Evolutionary conservation across 108 stramenopile species (phyloP), one percentile per base, ranked within the genome.

Genomic region (Conticribra weissflogii): DNA sequence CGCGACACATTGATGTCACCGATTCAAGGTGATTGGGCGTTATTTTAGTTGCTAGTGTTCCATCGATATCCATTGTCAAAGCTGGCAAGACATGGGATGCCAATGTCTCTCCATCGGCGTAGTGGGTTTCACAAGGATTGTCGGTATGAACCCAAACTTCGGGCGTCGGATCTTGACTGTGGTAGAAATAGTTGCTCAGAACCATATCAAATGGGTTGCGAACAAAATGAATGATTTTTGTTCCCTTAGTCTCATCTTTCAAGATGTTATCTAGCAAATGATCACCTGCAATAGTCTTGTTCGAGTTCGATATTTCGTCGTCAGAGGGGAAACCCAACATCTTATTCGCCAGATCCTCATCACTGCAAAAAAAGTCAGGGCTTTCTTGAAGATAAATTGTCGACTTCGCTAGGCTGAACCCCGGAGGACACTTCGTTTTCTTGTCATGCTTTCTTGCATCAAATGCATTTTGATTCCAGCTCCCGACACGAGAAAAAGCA

Each of bases 101-200:
- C 19, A 5, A 15, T 49, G 61, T 27, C 49, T 8, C 25, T 27
- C 49, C 30, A 23, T 41, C 36, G 36, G 5, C 36, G 36, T 41
- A 34, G 28, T 45, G 24, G 21, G 28, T 8, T 17, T 5, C 28
- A 48, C 46, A 49, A 1, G 9, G 46, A 27, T 48, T 18, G 49
- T 66, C 59, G 1, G 19, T 3, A n/a, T 55, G 48, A 14, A 76
- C 75, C 68, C 68, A 76, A 7, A 9, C 2, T 51, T 74, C 74
- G 29, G 74, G 75, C 19, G 75, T 73, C 12, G 77, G 77, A 1
- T 31, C 29, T 46, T 67, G 66, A 17, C 53, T 55, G 34, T 67
- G 66, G 54, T 67, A 67, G 48, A 67, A 47, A 46, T 67, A 67
- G 53, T 67, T 67, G 9, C 53, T 55, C 7, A 67, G 44, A 21